Evolutionary conservation across 2,329 filamentous ascomycete genomes (phyloP), one percentile per base, ranked within the genome.

Genomic region (Trichoderma atroviride): DNA sequence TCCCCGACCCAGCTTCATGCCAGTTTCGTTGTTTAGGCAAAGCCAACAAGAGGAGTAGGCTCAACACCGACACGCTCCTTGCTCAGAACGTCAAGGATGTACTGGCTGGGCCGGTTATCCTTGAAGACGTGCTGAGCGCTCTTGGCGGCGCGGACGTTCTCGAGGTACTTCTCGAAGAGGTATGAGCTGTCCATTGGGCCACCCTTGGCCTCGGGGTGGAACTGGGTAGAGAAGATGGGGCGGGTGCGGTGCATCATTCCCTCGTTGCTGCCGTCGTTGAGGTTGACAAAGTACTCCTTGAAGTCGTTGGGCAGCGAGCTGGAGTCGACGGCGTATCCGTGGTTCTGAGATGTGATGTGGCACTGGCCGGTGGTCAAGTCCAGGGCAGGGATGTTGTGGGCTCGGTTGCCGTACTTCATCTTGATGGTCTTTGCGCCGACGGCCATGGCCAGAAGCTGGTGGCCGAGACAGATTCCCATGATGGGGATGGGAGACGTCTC

Each of bases 401-500:
- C 96, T 75, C 96, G 92, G 88, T 99, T 99, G 78, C 96, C 96
- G 81, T 97, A 99, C 88, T 98, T 98, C 82, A 99, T 89, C 88
- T 98, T 98, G 83, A 96, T 91, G 71, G 96, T 98, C 76, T 89
- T 87, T 67, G 93, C 96, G 72, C 96, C 96, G 70, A 92, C 87
- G 60, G 96, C 94, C 74, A 97, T 88, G 73, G 94, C 95, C 70
- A 99, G 87, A 65, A 99, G 90, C 86, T 99, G 96, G 83, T 99
- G 96, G 73, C 96, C 96, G 74, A 99, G 89, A 80, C 96, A 99
- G 78, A 99, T 98, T 76, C 96, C 96, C 90, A 99, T 96, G 82
- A 99, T 90, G 70, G 96, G 96, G 40, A 97, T 88, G 75, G 94
- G 90, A 59, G 93, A 97, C 29, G 89, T 90, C 81, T 97, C 92